Conservation (phyloP, 1,284 basidiomycete species). For the Coniferiporia weirii region DNA sequence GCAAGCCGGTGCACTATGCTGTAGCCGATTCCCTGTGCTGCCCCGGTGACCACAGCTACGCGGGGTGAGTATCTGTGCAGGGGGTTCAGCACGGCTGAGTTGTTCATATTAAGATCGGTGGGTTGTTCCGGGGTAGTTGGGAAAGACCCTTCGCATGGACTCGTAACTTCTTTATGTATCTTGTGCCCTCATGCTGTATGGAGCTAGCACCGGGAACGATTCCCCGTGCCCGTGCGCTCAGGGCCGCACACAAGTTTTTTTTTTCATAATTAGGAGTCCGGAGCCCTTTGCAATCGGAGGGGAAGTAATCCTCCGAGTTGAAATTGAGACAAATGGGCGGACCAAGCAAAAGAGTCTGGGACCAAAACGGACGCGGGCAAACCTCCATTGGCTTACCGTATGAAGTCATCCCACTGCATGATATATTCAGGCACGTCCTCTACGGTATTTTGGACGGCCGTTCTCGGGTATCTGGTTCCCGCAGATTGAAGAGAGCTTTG, state of each 20-base stretch:
- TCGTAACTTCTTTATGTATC: not conserved
- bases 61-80: conserved; percentile 1
- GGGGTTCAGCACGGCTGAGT: not conserved
- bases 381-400: conserved; percentile 49
- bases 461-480: too few species aligned
- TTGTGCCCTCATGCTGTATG: not conserved
- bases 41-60: conserved; percentile 10
- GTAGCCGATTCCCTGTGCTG: conserved; percentile 23
- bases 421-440: conserved; percentile 97
- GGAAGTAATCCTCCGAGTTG: too few species aligned
- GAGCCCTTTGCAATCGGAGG: too few species aligned
- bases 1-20: conserved; percentile 16
- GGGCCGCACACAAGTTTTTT: too few species aligned
- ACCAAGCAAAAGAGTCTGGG: too few species aligned
- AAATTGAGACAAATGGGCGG: too few species aligned
- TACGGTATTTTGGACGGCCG: conserved; percentile 73
- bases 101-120: not conserved
- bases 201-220: not conserved
- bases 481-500: too few species aligned
- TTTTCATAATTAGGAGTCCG: too few species aligned
- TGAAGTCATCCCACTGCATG: conserved; percentile 92
- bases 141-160: not conserved
- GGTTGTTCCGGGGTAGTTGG: not conserved
- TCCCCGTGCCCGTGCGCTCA: not conserved
- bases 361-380: too few species aligned